Base-by-base conservation (phyloP, 768 basidiomycete species). In the Crepidotus variabilis region DNA sequence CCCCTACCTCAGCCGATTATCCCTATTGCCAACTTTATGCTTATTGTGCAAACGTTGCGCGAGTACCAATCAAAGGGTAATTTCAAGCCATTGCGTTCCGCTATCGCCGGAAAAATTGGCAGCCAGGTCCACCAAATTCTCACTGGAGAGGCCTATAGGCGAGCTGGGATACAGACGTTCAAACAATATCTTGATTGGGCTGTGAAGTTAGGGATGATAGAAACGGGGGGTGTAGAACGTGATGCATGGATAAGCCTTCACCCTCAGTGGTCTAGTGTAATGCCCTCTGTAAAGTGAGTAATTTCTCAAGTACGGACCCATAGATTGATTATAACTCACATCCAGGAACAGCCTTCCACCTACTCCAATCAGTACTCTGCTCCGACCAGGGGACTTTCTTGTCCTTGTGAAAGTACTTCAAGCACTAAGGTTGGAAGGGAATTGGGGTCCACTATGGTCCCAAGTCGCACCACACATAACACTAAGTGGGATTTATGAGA, bases 181-280 rank as follows among this genome's bases (percentile, higher is more conserved):
- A 67, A 65, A n/a, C 72, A 75, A 39, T 83, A 81, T 58, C 52
- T 69, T 16, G 60, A 57, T 10, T 56, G 71, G 56, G 81, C 81
- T 16, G 66, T 67, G 32, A 64, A 72, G 55, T 65, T 60, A 9
- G 72, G 69, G 22, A 66, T 81, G 22, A 60, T 80, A 51, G 68
- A 71, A 48, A 67, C 71, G 9, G 80, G 79, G 22, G 78, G 76
- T 2, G 47, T 48, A 49, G 72, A 69, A 32, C 69, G 68, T 8
- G 39, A 57, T n/a, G 72, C 72, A 6, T 79, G 79, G 79, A 72
- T 77, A 23, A 52, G 61, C 8, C 60, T 78, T 33, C 63, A 64
- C 6, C 65, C 70, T 22, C 61, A 67, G 20, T 72, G 68, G 68
- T 61, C 63, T 46, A 43, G 39, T 20, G 13, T 11, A 43, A 43